Conservation (phyloP, 2,329 filamentous ascomycete genomes). For the Claviceps sp. region DNA sequence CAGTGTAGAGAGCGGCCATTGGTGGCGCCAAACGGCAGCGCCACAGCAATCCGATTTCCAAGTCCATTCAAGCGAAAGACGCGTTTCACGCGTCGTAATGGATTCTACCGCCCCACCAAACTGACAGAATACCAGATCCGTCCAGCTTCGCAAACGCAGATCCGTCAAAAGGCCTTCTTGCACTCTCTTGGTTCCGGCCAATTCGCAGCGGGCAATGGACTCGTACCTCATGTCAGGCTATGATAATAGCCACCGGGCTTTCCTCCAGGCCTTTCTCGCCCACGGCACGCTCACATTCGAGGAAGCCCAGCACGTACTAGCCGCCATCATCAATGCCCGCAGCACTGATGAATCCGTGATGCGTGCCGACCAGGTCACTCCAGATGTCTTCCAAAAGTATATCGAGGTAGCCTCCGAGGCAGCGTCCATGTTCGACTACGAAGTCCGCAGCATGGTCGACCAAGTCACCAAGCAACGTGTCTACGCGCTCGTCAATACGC, state of each 20-base stretch:
- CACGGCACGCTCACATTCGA: conserved; percentile 63
- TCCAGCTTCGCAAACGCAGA: background rate
- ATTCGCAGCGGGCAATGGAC: conserved; percentile 9
- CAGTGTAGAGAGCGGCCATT: no score
- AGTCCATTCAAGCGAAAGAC: no score
- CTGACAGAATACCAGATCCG: no score
- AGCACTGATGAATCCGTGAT: conserved; percentile 23
- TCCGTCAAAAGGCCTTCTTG: background rate
- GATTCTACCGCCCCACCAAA: no score
- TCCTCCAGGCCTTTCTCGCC: conserved; percentile 78
- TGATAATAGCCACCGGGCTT: conserved; percentile 63
- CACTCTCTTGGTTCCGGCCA: background rate
- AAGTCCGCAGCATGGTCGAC: conserved; percentile 64
- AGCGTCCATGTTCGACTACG: conserved; percentile 71
- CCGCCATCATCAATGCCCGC: conserved; percentile 55
- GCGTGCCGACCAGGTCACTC: conserved; percentile 49
- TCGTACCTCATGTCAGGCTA: conserved; percentile 25
- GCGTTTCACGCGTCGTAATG: background rate
- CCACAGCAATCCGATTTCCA: background rate
- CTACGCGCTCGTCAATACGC: conserved; percentile 78
- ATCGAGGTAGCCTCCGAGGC: conserved; percentile 57
- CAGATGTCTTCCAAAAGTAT: conserved; percentile 54
- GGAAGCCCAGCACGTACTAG: conserved; percentile 61
- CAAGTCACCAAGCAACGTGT: conserved; percentile 55
- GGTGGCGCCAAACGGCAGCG: background rate